These are phyloP conservation scores for Sphaerulina populicola DNA, from an alignment of 2,329 filamentous ascomycete species.

Conservation along the genomic window DNA sequence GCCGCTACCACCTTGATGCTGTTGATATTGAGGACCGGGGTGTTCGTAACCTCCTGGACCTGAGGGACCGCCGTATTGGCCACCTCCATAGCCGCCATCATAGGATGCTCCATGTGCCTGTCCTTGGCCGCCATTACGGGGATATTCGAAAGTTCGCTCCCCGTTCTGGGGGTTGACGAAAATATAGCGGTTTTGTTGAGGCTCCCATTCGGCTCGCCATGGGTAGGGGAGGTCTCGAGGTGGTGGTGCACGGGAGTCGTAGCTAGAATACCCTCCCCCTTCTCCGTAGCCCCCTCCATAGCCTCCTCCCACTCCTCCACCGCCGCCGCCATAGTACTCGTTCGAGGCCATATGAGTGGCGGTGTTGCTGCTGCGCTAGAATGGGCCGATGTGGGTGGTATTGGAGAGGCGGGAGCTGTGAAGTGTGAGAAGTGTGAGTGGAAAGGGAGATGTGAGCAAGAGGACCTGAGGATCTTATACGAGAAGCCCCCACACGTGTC, in stretches of 20 bases:
- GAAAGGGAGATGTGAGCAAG: background rate
- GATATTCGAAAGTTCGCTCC: conserved; percentile 37
- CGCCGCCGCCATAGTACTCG: conserved; percentile 6
- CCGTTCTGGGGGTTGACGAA: conserved; percentile 44
- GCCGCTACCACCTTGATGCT: conserved; percentile 8
- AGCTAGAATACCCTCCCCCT: background rate
- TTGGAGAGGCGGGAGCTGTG: background rate
- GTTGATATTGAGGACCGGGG: conserved; percentile 11
- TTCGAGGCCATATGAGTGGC: conserved; percentile 1
- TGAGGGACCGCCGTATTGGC: conserved; percentile 20
- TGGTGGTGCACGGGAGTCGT: conserved; percentile 12
- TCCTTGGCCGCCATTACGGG: conserved; percentile 19
- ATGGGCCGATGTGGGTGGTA: background rate
- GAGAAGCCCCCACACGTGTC: background rate
- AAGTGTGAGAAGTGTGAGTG: background rate
- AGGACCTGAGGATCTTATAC: background rate
- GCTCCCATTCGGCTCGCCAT: conserved; percentile 42
- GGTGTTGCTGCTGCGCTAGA: no score
- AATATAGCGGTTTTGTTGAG: conserved; percentile 36
- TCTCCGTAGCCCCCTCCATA: background rate
- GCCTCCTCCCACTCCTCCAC: conserved; percentile 4
- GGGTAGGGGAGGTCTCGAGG: conserved; percentile 35
- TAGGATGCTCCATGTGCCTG: conserved; percentile 8
- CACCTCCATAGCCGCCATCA: conserved; percentile 23
- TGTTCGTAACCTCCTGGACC: conserved; percentile 11